These are phyloP conservation scores for Cyclotella sp. DNA, from an alignment of 108 stramenopile species.

Conservation along the genomic window DNA sequence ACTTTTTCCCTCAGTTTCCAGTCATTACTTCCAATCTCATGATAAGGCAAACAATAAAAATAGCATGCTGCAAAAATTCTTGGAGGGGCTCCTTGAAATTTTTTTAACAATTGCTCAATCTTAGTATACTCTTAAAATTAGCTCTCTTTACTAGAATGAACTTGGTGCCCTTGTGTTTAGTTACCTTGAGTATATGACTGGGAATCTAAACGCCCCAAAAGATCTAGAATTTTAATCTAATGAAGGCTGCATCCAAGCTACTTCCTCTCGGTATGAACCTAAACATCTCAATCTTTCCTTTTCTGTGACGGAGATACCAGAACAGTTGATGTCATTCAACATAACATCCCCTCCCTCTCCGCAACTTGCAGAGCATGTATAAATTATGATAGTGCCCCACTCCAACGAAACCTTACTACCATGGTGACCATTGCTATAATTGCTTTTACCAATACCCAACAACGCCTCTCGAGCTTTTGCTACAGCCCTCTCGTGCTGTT, in stretches of 20 bases:
- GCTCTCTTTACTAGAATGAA: too few relatives aligned
- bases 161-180: too few relatives aligned
- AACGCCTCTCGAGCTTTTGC: conserved; percentile 43
- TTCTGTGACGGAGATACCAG: not conserved
- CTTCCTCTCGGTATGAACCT: conserved; percentile 83
- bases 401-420: conserved; percentile 55
- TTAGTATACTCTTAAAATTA: too few relatives aligned
- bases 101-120: too few relatives aligned
- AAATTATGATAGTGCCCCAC: conserved; percentile 84
- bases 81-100: too few relatives aligned
- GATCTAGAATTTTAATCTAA: conserved; percentile 64
- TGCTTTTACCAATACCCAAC: conserved; percentile 35
- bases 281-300: conserved; percentile 23
- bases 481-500: conserved; percentile 68
- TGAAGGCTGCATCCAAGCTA: conserved; percentile 85
- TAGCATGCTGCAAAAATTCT: too few relatives aligned
- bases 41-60: too few relatives aligned
- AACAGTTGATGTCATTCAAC: not conserved
- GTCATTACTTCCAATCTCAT: too few relatives aligned
- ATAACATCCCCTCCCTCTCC: conserved; percentile 43
- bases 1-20: too few relatives aligned
- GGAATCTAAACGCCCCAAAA: too few relatives aligned
- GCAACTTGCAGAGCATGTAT: conserved; percentile 85
- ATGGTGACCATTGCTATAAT: conserved; percentile 8
- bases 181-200: too few relatives aligned